Base-by-base conservation (phyloP, 2,329 filamentous ascomycete genomes). In the Parastagonospora nodorum region DNA sequence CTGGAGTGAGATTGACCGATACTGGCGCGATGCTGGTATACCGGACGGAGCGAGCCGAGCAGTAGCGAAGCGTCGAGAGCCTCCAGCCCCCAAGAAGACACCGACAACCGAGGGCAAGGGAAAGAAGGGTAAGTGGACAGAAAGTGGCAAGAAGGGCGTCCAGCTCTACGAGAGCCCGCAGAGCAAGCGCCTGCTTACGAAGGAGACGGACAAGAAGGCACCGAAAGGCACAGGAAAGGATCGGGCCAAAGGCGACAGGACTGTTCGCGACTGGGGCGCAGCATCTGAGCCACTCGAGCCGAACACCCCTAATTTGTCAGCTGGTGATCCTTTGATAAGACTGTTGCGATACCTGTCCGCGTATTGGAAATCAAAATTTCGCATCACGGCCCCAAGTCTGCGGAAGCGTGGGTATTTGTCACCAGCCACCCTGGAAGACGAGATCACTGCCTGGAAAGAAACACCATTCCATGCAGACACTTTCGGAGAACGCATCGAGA, bases 351-450 rank as follows among this genome's bases (percentile, higher is more conserved):
- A 85, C 43, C 75, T 99, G n/a, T 80, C 87, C 8, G 83, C 86
- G 1, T 97, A 91, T 80, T 99, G 94, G 94, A 92, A 87, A 69
- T 88, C 92, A 63, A 82, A 87, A 30, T 99, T 96, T 72, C 83
- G 79, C 1, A 80, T 94, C 37, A 90, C 86, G 0, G 83, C 87
- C 0, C 91, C 92, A 0, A 90, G 90, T 0, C 67, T 97, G 16
- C 83, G 92, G n/a, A 99, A 97, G 75, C 82, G 84, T 68, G 94
- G 94, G 0, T 97, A 97, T 69, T 88, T 93, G 77, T 81, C 88
- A 0, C 82, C 91, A n/a, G 81, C 88, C 61, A 82, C 85, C 19
- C 76, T 96, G 2, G 87, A 91, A 60, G 83, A 86, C n/a, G 80
- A 94, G 52, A 84, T 88, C 6, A 86, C 87, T 29, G 86, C 84